Evolutionary conservation across 805 yeast species (phyloP).

Genomic region (Ogataea neopini): DNA sequence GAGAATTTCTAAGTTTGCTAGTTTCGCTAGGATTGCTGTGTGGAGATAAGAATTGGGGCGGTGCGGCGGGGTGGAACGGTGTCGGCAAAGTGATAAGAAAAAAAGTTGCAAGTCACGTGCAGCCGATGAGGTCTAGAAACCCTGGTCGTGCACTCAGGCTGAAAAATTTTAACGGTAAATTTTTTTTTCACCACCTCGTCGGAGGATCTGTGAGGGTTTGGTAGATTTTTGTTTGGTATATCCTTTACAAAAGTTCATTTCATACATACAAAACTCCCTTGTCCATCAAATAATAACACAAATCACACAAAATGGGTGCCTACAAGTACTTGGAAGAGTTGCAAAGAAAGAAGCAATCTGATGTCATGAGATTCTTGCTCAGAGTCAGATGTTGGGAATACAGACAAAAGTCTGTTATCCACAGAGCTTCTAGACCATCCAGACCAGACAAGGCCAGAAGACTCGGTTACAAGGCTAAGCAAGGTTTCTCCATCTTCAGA

Average conservation of each 20-base stretch:
- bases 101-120: too few species aligned
- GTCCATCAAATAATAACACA: not conserved
- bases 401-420: slow-evolving; percentile 98
- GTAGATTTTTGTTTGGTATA: not conserved
- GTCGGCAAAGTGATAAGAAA: too few species aligned
- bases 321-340: slow-evolving; percentile 99
- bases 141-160: slow-evolving; percentile 2
- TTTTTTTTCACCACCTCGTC: not conserved
- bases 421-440: slow-evolving; percentile 98
- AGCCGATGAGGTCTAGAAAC: slow-evolving; percentile 2
- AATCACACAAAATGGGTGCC: slow-evolving; percentile 82
- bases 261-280: too few species aligned
- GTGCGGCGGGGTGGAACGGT: slow-evolving; percentile 3
- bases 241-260: slow-evolving; percentile 1
- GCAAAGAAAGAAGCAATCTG: slow-evolving; percentile 99
- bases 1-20: slow-evolving; percentile 1
- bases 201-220: slow-evolving; percentile 3
- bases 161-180: slow-evolving; percentile 2
- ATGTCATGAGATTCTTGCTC: slow-evolving; percentile 96
- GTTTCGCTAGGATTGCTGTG: not conserved
- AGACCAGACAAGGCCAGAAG: slow-evolving; percentile 99
- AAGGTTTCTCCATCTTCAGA: slow-evolving; percentile 98
- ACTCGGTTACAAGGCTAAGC: slow-evolving; percentile 99
- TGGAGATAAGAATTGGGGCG: not conserved
- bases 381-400: slow-evolving; percentile 99